Conservation (phyloP, 257 asterid species). For the Solanum raphanifolium region DNA sequence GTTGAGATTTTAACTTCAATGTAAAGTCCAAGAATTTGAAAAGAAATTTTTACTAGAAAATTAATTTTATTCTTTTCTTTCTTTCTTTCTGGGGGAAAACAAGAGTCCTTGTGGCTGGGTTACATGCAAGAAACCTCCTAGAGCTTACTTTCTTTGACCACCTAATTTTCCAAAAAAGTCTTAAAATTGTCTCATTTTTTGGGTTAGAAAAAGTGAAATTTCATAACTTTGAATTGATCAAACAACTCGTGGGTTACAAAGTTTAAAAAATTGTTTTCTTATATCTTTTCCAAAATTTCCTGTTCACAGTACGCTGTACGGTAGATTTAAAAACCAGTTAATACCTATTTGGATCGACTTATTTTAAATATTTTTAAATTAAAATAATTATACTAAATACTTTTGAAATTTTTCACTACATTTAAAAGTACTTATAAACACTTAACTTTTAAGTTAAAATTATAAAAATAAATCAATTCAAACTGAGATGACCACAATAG, state of each 20-base stretch:
- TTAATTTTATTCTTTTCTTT: neutral
- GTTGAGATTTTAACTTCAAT: neutral
- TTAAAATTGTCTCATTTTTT: neutral
- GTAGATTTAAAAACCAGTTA: neutral
- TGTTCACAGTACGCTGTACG: neutral
- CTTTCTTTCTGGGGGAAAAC: neutral
- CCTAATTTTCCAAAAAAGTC: neutral
- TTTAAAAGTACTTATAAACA: no score
- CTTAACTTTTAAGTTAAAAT: no score
- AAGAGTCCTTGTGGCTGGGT: neutral
- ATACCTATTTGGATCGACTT: accelerated
- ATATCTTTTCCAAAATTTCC: neutral
- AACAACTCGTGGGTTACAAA: neutral
- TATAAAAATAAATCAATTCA: no score
- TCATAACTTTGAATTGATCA: neutral
- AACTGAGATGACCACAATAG: accelerated
- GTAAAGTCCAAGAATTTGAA: neutral
- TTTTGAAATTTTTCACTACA: no score
- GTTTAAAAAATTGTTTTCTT: neutral
- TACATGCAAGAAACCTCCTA: neutral
- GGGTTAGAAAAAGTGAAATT: neutral
- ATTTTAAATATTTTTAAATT: no score
- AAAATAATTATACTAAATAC: neutral
- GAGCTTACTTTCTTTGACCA: conserved; percentile 8
- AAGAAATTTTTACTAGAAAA: neutral